Percentiles rank a stretch among this genome's conserved stretches.
Conservation (phyloP, 2,329 filamentous ascomycete species). For the Didymella sp. region DNA sequence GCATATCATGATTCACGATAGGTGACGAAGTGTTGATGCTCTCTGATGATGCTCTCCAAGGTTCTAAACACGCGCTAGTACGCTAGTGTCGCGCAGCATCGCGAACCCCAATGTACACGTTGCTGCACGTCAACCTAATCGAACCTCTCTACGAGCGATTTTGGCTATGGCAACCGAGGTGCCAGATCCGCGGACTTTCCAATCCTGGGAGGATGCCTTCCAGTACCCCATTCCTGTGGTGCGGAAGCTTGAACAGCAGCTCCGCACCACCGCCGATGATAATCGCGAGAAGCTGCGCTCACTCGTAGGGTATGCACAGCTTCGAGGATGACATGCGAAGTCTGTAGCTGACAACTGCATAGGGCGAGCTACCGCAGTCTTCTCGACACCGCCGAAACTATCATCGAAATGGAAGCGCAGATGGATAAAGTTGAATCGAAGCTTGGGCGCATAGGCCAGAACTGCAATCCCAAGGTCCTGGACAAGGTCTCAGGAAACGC, state of each 20-base stretch:
- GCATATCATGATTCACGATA: neutral
- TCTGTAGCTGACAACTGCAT: conserved; percentile 13
- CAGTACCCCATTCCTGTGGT: conserved; percentile 69
- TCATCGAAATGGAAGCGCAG: conserved; percentile 83
- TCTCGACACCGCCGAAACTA: conserved; percentile 90
- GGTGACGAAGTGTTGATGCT: neutral
- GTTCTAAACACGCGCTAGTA: conserved; percentile 12
- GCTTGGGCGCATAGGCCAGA: conserved; percentile 74
- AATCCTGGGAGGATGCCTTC: conserved; percentile 72
- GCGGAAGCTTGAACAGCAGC: conserved; percentile 68
- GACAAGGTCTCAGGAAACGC: conserved; percentile 69
- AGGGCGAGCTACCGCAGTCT: conserved; percentile 82
- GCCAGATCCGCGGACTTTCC: conserved; percentile 63
- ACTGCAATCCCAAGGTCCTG: conserved; percentile 76
- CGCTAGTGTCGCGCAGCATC: conserved; percentile 12
- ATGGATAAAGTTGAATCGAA: conserved; percentile 76
- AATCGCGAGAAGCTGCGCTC: conserved; percentile 71
- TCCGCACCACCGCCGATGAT: conserved; percentile 66
- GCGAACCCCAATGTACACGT: conserved; percentile 19
- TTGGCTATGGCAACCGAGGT: conserved; percentile 60
- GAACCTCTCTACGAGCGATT: neutral
- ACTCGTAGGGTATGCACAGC: conserved; percentile 65
- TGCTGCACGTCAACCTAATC: conserved; percentile 1
- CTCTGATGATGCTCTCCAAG: neutral
- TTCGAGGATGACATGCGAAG: neutral